A percentile compares a stretch with the other conserved stretches of the same genome.
Conservation (phyloP, 2,329 filamentous ascomycete species). For the Penicillium sp. region DNA sequence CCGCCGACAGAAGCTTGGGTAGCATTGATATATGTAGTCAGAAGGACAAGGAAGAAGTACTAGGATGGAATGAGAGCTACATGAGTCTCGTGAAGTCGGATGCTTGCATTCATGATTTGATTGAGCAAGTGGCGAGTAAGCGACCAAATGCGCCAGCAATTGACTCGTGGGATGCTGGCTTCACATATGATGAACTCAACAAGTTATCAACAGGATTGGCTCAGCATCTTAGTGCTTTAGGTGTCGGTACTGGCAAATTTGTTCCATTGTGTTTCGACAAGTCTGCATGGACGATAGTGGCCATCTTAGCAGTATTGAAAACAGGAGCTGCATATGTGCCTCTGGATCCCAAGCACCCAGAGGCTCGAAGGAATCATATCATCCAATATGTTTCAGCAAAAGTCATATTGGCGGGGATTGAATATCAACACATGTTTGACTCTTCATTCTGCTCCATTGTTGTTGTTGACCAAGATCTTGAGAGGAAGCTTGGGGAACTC, state of each 20-base stretch:
- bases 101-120: constrained; percentile 6
- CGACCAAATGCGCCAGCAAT: constrained; percentile 18
- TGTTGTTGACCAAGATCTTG: background rate
- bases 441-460: background rate
- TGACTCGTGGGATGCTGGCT: constrained; percentile 16
- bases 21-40: background rate
- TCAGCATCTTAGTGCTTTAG: background rate
- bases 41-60: background rate
- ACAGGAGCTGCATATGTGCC: constrained; percentile 5
- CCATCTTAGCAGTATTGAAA: constrained; percentile 8
- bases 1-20: background rate
- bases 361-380: background rate
- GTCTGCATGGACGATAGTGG: constrained; percentile 4
- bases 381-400: background rate
- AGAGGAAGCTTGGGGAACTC: background rate
- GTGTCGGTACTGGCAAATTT: background rate
- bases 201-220: background rate
- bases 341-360: constrained; percentile 3
- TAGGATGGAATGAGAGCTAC: background rate
- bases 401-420: background rate
- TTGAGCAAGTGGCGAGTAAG: background rate
- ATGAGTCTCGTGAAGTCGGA: background rate
- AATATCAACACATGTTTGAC: background rate
- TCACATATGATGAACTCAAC: constrained; percentile 2
- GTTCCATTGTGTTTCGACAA: constrained; percentile 8